phyloP scores from a whole-genome alignment of 495 filamentous ascomycete species.

The Ramalina intermedia region DNA sequence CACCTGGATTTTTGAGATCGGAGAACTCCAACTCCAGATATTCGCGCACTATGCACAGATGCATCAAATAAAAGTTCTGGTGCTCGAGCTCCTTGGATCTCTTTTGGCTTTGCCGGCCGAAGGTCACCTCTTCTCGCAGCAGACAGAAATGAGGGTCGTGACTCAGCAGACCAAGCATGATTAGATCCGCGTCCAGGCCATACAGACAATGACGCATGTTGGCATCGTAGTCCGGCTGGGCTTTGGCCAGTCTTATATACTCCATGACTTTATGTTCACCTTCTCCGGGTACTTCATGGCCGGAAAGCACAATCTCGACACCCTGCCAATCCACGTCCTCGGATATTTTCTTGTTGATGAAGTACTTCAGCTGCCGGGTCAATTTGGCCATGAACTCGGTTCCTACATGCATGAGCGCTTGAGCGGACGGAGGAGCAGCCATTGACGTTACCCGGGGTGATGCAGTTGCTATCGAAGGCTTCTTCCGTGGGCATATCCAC shows the following conservation, averaged over 20 bases:
- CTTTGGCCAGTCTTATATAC: conserved; percentile 92
- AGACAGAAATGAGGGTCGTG: conserved; percentile 98
- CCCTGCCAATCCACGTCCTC: conserved; percentile 96
- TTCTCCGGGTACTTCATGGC: conserved; percentile 97
- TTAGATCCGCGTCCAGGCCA: conserved; percentile 92
- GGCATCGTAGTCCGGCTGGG: conserved; percentile 84
- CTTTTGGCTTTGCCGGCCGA: conserved; percentile 69
- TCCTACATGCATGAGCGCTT: conserved; percentile 17
- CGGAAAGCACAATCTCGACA: conserved; percentile 88
- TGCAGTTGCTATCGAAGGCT: conserved; percentile 97
- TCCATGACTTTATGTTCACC: conserved; percentile 99
- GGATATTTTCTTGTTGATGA: conserved; percentile 95
- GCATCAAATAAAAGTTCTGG: conserved; percentile 97
- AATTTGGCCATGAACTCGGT: conserved; percentile 98
- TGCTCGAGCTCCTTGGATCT: conserved; percentile 95
- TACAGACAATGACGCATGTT: conserved; percentile 96
- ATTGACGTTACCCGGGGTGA: conserved; percentile 56
- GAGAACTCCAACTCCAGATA: conserved; percentile 96
- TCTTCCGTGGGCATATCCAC: conserved; percentile 89
- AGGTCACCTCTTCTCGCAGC: conserved; percentile 93
- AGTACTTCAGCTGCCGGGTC: conserved; percentile 89
- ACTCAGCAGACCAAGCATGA: conserved; percentile 93
- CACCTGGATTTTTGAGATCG: conserved; percentile 66
- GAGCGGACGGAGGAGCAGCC: not conserved
- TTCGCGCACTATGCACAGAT: conserved; percentile 92